Conservation (phyloP, 2,329 filamentous ascomycete genomes). For the Fusarium nanum region DNA sequence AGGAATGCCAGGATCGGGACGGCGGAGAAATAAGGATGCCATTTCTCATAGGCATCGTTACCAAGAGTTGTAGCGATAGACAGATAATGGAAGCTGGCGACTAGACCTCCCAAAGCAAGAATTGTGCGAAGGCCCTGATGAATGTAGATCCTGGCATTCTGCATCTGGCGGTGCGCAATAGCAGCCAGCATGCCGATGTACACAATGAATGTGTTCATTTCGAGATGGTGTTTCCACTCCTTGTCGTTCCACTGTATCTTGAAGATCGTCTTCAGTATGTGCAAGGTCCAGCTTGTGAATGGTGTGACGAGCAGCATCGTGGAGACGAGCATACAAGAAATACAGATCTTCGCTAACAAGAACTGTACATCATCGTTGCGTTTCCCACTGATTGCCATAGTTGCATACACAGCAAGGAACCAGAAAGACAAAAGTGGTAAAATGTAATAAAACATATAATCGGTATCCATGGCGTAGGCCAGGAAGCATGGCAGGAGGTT, state of each 20-base stretch:
- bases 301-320: slow-evolving; percentile 9
- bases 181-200: slow-evolving; percentile 65
- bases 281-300: slow-evolving; percentile 20
- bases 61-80: background rate
- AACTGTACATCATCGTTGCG: slow-evolving; percentile 57
- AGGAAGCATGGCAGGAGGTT: slow-evolving; percentile 66
- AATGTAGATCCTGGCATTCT: slow-evolving; percentile 7
- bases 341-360: slow-evolving; percentile 60
- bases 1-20: slow-evolving; percentile 65
- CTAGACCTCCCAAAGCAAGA: slow-evolving; percentile 47
- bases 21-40: slow-evolving; percentile 64
- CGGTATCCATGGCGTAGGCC: slow-evolving; percentile 65
- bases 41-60: slow-evolving; percentile 55
- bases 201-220: slow-evolving; percentile 64
- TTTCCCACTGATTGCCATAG: slow-evolving; percentile 55
- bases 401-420: slow-evolving; percentile 67
- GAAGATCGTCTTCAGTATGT: slow-evolving; percentile 54
- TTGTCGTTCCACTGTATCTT: slow-evolving; percentile 60
- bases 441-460: slow-evolving; percentile 66
- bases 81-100: background rate
- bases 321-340: slow-evolving; percentile 55
- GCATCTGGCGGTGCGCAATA: slow-evolving; percentile 39
- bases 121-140: slow-evolving; percentile 33
- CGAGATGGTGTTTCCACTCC: slow-evolving; percentile 63
- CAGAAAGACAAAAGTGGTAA: slow-evolving; percentile 69